phyloP scores from a whole-genome alignment of 139 green algal species.

The Desmodesmus armatus region DNA sequence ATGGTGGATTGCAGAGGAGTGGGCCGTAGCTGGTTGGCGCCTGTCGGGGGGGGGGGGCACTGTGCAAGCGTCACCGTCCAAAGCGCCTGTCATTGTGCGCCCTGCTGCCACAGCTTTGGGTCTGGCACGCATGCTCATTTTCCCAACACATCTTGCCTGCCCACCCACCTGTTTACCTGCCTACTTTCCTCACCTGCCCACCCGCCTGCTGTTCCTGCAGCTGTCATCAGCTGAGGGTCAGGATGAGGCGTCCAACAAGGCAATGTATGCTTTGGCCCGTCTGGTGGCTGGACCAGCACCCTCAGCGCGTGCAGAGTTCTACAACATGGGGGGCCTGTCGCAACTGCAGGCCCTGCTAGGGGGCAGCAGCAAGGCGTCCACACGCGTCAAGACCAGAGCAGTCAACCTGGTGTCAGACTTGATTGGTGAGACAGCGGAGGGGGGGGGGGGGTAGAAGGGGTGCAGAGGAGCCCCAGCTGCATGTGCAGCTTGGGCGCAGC shows the following conservation, averaged over 20 bases:
- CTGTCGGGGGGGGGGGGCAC: background rate
- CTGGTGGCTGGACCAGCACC: constrained; percentile 11
- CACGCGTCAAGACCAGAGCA: constrained; percentile 30
- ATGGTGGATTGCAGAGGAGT: background rate
- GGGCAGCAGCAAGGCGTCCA: background rate
- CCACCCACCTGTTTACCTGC: background rate
- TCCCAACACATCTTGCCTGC: background rate
- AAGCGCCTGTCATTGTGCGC: background rate
- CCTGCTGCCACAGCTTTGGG: background rate
- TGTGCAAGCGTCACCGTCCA: background rate
- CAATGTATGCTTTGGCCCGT: constrained; percentile 18
- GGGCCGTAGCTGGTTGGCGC: too few species aligned
- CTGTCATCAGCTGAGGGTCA: too few species aligned
- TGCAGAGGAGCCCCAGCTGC: too few species aligned
- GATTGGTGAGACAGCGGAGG: constrained; percentile 10
- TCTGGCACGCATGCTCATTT: background rate
- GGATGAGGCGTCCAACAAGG: constrained; percentile 16
- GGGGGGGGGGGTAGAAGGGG: too few species aligned
- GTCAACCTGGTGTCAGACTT: constrained; percentile 33
- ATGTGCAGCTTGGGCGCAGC: too few species aligned
- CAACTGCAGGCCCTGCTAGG: constrained; percentile 14
- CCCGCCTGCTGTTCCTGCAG: background rate
- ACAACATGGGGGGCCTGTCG: background rate
- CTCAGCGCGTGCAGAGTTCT: constrained; percentile 6
- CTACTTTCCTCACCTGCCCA: background rate